Evolutionary conservation across 225 moss, liverwort and hornwort genomes (phyloP), one percentile per base, ranked within the genome.

Genomic region (Thuidium tamariscinum): DNA sequence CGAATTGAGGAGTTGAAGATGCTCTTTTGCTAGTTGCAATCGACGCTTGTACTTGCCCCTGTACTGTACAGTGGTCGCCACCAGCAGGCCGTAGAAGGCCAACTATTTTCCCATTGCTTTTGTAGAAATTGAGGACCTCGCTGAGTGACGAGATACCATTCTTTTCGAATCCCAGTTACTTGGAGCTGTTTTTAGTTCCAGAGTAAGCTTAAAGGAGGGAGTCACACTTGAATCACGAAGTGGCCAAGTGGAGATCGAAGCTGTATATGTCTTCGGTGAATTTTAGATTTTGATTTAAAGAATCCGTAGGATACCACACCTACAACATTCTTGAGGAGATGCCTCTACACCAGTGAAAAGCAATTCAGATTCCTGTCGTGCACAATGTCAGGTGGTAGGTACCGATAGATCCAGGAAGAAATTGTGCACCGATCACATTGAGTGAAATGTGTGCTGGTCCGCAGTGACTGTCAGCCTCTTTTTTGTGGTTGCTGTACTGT

Each of bases 1-100:
- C 93, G 97, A 79, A 91, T 97, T 68, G 97, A 97, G 92, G 97
- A 97, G 85, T 92, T 97, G 80, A 97, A 97, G 92, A 97, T 97
- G 96, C 90, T 97, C 83, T 97, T 97, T 85, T 92, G 95, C 63
- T 97, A 93, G 89, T 86, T 63, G 79, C 75, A 84, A 75, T 72
- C 23, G 80, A 73, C 59, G 83, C 83, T 30, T 89, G 69, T 52
- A 34, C 80, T 55, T 79, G 74, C 78, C 51, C 36, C 39, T 89
- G 89, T 89, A 89, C 57, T 89, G 87, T 90, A 89, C 64, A 91
- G 84, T 89, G 80, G 60, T 86, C 48, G 11, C 60, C 91, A 69
- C 67, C 89, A 80, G 34, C 74, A 55, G 74, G 70, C 11, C 67
- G 49, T 56, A 12, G 39, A 75, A 61, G 44, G 44, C 62, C 83